Conservation (phyloP, 352 stramenopile species). For the Blastocystis sp. region DNA sequence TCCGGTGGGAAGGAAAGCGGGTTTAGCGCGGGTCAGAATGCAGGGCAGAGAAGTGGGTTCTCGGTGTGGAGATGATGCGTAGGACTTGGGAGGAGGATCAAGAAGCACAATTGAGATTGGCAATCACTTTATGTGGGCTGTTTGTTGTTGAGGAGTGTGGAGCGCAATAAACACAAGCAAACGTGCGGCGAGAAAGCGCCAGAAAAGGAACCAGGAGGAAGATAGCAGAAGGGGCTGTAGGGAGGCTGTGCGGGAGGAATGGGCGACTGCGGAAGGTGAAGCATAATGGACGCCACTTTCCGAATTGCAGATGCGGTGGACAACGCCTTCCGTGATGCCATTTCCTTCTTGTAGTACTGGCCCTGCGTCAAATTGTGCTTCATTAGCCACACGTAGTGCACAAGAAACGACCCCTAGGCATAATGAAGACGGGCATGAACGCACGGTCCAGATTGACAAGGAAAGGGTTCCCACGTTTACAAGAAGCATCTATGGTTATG, state of each 20-base stretch:
- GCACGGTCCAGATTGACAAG: slow-evolving; percentile 13
- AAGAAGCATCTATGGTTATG: background rate
- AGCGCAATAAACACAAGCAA: background rate
- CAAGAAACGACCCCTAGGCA: slow-evolving; percentile 14
- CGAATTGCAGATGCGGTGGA: background rate
- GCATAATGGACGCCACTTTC: slow-evolving; percentile 28
- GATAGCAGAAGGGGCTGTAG: slow-evolving; percentile 49
- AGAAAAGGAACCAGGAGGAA: slow-evolving; percentile 12
- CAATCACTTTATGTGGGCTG: background rate
- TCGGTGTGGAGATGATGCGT: background rate
- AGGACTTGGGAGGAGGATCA: background rate
- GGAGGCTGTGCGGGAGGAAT: slow-evolving; percentile 4
- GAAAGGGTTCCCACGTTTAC: background rate
- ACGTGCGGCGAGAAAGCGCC: background rate
- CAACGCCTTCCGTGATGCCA: background rate
- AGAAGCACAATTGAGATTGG: background rate
- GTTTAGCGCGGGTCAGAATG: background rate
- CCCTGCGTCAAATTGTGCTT: slow-evolving; percentile 39
- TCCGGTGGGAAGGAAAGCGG: background rate
- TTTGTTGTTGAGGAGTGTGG: background rate
- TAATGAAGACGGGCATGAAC: background rate
- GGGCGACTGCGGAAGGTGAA: background rate
- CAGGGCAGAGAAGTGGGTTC: background rate
- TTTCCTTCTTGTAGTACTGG: slow-evolving; percentile 52
- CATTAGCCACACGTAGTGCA: slow-evolving; percentile 55